A percentile compares a stretch with the other conserved stretches of the same genome.
Evolutionary conservation across 2,329 filamentous ascomycete species (phyloP).

Genomic region (Clarireedia monteithiana): DNA sequence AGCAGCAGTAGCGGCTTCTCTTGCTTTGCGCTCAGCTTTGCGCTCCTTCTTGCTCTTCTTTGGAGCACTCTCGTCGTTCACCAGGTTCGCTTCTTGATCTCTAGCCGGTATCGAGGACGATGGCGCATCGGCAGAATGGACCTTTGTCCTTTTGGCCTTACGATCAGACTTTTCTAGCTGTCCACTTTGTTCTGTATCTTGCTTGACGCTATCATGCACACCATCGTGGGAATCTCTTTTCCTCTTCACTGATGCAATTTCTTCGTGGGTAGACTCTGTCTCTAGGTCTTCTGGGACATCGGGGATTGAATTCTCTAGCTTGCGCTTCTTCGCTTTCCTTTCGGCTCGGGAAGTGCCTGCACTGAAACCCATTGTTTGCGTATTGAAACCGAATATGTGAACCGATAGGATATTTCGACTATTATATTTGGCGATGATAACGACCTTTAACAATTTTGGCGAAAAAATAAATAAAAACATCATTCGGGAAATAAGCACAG

Average conservation of each 20-base stretch:
- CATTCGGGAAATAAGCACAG: too few relatives aligned
- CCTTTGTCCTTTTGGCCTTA: conserved; percentile 3
- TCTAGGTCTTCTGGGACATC: conserved; percentile 27
- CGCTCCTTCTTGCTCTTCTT: conserved; percentile 32
- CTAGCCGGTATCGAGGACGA: neutral
- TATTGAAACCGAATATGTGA: neutral
- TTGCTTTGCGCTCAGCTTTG: conserved; percentile 29
- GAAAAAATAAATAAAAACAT: too few relatives aligned
- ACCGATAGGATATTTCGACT: neutral
- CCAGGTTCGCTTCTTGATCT: conserved; percentile 1
- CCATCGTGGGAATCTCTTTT: neutral
- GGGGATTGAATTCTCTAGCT: conserved; percentile 28
- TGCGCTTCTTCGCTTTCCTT: conserved; percentile 30
- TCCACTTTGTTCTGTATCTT: conserved; percentile 8
- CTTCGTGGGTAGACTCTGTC: conserved; percentile 9
- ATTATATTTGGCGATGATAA: neutral
- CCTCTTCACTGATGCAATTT: conserved; percentile 13
- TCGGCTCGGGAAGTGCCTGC: conserved; percentile 26
- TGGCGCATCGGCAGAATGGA: neutral
- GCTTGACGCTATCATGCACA: neutral
- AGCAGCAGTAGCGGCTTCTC: conserved; percentile 24
- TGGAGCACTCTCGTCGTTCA: conserved; percentile 21
- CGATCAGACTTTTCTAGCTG: neutral
- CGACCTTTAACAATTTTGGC: too few relatives aligned
- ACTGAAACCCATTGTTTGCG: conserved; percentile 17